phyloP scores from a whole-genome alignment of 2,329 filamentous ascomycete genomes.

The Sclerotinia spermophila region DNA sequence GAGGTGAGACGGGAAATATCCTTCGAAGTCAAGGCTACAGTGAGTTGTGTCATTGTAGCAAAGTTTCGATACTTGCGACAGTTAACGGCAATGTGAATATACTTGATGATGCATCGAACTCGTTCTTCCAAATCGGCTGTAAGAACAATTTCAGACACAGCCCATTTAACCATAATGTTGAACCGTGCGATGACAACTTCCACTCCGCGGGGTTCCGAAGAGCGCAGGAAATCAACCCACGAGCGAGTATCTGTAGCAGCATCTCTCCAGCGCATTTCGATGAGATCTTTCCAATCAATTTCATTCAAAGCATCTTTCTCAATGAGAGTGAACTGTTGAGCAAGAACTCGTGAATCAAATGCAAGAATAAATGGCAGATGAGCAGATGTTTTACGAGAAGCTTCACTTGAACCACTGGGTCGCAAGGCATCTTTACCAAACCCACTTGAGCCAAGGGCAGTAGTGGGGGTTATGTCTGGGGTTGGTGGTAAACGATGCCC shows the following conservation, averaged over 20 bases:
- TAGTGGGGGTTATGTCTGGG: constrained; percentile 35
- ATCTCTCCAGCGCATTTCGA: constrained; percentile 80
- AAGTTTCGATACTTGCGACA: constrained; percentile 76
- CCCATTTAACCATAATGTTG: constrained; percentile 87
- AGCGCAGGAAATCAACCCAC: constrained; percentile 77
- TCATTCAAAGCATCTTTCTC: constrained; percentile 84
- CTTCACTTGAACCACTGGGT: constrained; percentile 29
- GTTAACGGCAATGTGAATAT: constrained; percentile 75
- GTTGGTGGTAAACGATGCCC: constrained; percentile 31
- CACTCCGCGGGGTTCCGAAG: constrained; percentile 68
- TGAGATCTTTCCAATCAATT: constrained; percentile 83
- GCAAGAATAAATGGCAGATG: constrained; percentile 79
- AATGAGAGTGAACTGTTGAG: constrained; percentile 80
- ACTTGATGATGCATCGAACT: constrained; percentile 73
- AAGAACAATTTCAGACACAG: constrained; percentile 72
- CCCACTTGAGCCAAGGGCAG: constrained; percentile 16
- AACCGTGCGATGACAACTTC: constrained; percentile 83
- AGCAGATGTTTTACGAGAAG: constrained; percentile 34
- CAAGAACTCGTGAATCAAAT: constrained; percentile 73
- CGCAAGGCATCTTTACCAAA: constrained; percentile 28
- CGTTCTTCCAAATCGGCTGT: constrained; percentile 70
- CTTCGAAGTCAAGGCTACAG: constrained; percentile 70
- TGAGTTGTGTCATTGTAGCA: constrained; percentile 77
- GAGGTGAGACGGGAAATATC: constrained; percentile 64
- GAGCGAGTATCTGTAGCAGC: constrained; percentile 63